These are phyloP conservation scores for Entamoeba moshkovskii DNA, from an alignment of 208 protist species.

Conservation along the genomic window DNA sequence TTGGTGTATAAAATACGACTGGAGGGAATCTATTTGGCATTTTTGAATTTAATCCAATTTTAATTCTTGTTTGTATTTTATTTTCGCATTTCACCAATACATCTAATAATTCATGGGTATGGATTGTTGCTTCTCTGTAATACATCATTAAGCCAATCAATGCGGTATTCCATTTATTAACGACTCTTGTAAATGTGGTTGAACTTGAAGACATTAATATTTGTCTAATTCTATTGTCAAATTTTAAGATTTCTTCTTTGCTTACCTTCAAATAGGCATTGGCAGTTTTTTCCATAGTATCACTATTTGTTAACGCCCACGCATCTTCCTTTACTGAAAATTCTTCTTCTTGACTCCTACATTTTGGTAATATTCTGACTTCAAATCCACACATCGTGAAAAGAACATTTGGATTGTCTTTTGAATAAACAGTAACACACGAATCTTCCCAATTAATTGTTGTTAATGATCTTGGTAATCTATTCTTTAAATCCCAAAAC, in stretches of 20 bases:
- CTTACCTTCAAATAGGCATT: conserved; percentile 92
- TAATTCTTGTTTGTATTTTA: conserved; percentile 98
- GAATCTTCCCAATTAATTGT: conserved; percentile 82
- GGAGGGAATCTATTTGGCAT: conserved; percentile 96
- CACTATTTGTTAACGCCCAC: conserved; percentile 92
- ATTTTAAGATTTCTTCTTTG: conserved; percentile 73
- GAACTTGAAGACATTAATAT: conserved; percentile 97
- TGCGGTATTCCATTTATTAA: conserved; percentile 99
- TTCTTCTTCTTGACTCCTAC: conserved; percentile 63
- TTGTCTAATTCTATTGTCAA: conserved; percentile 90
- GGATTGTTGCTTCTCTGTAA: conserved; percentile 92
- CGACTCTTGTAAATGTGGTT: conserved; percentile 99
- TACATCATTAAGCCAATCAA: conserved; percentile 98
- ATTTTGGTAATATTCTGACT: conserved; percentile 61
- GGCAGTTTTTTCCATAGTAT: conserved; percentile 93
- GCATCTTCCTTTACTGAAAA: conserved; percentile 76
- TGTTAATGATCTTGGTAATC: conserved; percentile 83
- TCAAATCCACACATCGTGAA: conserved; percentile 99
- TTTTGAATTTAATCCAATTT: conserved; percentile 99
- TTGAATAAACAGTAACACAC: conserved; percentile 97
- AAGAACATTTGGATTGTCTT: conserved; percentile 98
- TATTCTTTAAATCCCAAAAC: conserved; percentile 95
- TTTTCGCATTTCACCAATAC: conserved; percentile 97
- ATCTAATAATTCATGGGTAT: conserved; percentile 82
- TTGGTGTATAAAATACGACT: conserved; percentile 41